These are phyloP conservation scores for Taphrina pruni DNA, from an alignment of 1,139 yeast genomes.

Conservation along the genomic window DNA sequence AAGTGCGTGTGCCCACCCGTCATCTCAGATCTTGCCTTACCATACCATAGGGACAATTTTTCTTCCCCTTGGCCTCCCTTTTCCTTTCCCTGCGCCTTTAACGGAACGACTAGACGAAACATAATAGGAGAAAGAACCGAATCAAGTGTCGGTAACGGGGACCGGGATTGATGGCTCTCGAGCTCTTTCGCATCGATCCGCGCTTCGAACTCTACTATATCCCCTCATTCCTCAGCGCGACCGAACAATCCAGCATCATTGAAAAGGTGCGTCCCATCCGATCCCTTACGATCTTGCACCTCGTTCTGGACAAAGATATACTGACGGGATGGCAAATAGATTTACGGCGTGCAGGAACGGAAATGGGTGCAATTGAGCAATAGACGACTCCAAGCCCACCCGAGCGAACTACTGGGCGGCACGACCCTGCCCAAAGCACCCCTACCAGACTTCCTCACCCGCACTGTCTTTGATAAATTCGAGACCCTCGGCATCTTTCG, in stretches of 20 bases:
- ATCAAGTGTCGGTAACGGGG: too few species aligned
- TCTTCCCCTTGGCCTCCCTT: too few species aligned
- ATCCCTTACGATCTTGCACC: neutral
- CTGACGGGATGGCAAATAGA: neutral
- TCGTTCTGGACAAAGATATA: neutral
- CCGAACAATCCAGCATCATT: conserved; percentile 41
- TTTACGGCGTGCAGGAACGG: conserved; percentile 30
- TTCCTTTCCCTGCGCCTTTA: too few species aligned
- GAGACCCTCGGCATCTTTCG: conserved; percentile 43
- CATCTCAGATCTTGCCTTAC: too few species aligned
- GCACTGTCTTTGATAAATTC: conserved; percentile 40
- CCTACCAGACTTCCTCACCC: conserved; percentile 43
- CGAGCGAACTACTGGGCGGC: conserved; percentile 44
- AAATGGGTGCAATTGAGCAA: conserved; percentile 44
- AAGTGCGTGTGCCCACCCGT: too few species aligned
- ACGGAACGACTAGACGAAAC: too few species aligned
- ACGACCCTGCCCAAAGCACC: conserved; percentile 42
- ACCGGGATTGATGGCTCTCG: conserved; percentile 8
- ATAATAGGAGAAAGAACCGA: too few species aligned
- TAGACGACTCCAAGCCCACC: conserved; percentile 45
- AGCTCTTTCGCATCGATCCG: conserved; percentile 9
- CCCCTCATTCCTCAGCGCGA: conserved; percentile 40
- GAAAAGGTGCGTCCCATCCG: conserved; percentile 38
- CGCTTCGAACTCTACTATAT: conserved; percentile 41
- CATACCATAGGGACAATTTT: too few species aligned